Evolutionary conservation across 148 eudicot genomes (phyloP).

Genomic region (Rhododendron ferrugineum): DNA sequence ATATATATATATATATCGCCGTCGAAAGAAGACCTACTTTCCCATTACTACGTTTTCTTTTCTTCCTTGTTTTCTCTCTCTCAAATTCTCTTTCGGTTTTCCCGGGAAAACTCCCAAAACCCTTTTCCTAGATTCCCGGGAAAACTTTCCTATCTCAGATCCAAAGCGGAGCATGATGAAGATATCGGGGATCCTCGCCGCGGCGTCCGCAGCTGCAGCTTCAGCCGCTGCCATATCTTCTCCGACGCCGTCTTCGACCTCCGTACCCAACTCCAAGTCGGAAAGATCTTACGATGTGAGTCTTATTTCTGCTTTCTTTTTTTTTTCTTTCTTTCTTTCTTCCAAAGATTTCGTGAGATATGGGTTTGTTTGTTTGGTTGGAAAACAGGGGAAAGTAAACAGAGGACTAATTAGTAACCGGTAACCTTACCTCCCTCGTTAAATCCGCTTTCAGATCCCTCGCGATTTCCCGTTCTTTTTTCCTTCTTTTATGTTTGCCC

Average conservation of each 20-base stretch:
- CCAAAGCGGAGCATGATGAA: neutral
- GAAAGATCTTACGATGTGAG: slow-evolving; percentile 1
- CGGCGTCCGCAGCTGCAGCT: slow-evolving; percentile 14
- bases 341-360: neutral
- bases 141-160: neutral
- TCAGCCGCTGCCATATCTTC: slow-evolving; percentile 2
- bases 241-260: neutral
- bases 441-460: too few relatives aligned
- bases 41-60: neutral
- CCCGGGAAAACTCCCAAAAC: neutral
- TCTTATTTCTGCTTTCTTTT: neutral
- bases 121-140: neutral
- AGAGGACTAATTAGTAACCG: neutral
- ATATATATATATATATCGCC: slow-evolving; percentile 1
- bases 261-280: neutral
- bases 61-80: neutral
- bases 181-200: slow-evolving; percentile 5
- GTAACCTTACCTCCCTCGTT: too few relatives aligned
- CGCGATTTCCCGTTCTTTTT: neutral
- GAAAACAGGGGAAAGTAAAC: neutral
- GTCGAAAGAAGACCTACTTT: neutral
- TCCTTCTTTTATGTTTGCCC: too few relatives aligned
- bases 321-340: too few relatives aligned
- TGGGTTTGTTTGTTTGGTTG: neutral
- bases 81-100: neutral